Evolutionary conservation across 495 filamentous ascomycete genomes (phyloP).

Genomic region (Penicillium diatomitis): DNA sequence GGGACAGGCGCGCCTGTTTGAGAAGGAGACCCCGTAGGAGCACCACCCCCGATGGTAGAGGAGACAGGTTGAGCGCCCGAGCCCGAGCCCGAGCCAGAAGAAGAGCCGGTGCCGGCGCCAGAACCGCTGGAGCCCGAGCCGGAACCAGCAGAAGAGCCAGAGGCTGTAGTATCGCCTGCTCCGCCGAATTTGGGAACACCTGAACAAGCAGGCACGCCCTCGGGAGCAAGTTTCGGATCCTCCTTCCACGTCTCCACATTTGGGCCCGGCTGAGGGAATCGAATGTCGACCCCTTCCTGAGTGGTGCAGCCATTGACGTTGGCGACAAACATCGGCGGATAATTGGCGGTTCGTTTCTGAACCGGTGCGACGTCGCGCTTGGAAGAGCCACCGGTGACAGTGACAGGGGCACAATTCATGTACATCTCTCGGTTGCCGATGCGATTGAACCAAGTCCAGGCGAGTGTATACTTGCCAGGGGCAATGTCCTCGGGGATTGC

Average conservation of each 20-base stretch:
- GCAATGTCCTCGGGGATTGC: slow-evolving; percentile 29
- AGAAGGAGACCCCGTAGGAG: slow-evolving; percentile 16
- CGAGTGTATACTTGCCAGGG: slow-evolving; percentile 54
- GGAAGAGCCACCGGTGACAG: too few relatives aligned
- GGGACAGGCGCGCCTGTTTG: slow-evolving; percentile 19
- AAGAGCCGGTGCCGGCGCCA: slow-evolving; percentile 2
- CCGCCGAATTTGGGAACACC: slow-evolving; percentile 24
- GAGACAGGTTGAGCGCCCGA: slow-evolving; percentile 1
- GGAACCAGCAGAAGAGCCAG: slow-evolving; percentile 7
- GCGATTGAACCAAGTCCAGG: slow-evolving; percentile 90
- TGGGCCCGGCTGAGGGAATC: slow-evolving; percentile 66
- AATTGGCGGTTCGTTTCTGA: slow-evolving; percentile 33
- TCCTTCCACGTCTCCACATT: slow-evolving; percentile 37
- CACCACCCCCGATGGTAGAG: slow-evolving; percentile 6
- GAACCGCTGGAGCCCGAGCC: slow-evolving; percentile 7
- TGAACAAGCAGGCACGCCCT: slow-evolving; percentile 21
- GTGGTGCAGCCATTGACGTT: slow-evolving; percentile 64
- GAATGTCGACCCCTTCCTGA: slow-evolving; percentile 43
- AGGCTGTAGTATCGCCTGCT: slow-evolving; percentile 11
- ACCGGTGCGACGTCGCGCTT: too few relatives aligned
- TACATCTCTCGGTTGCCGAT: slow-evolving; percentile 87
- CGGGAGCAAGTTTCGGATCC: slow-evolving; percentile 18
- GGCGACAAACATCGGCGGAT: slow-evolving; percentile 73
- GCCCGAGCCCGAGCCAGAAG: slow-evolving; percentile 2
- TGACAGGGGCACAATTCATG: slow-evolving; percentile 82